phyloP scores from a whole-genome alignment of 176 grass and related monocot species.

The Chloris gayana region DNA sequence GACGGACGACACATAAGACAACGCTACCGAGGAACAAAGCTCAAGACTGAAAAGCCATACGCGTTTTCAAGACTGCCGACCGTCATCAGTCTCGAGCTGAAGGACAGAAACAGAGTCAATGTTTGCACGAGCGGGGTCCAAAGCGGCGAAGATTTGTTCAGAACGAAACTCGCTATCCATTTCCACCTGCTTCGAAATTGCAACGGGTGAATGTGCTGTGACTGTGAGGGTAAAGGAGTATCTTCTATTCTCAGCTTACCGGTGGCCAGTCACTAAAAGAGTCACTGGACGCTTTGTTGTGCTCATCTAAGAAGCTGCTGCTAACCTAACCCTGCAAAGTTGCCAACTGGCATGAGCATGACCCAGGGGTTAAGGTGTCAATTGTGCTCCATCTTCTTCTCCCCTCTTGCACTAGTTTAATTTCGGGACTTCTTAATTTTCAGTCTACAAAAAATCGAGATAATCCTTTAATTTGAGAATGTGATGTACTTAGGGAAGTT shows the following conservation, averaged over 20 bases:
- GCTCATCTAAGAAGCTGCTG: conserved; percentile 7
- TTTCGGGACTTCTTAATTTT: too few species aligned
- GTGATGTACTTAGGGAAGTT: too few species aligned
- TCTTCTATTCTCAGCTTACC: not conserved
- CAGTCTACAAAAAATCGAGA: too few species aligned
- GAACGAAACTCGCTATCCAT: not conserved
- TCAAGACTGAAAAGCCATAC: not conserved
- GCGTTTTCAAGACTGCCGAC: conserved; percentile 37
- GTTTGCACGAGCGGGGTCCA: conserved; percentile 5
- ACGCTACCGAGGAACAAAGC: not conserved
- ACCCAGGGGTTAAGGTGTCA: conserved; percentile 18
- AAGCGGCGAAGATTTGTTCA: conserved; percentile 23
- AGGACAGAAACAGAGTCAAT: not conserved
- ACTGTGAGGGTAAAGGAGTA: not conserved
- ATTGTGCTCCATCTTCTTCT: not conserved
- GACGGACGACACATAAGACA: not conserved
- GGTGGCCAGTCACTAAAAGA: not conserved
- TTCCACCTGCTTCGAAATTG: not conserved
- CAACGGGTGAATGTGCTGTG: not conserved
- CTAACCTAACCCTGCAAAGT: not conserved
- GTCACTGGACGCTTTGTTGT: not conserved
- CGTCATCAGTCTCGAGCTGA: not conserved
- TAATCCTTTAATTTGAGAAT: too few species aligned
- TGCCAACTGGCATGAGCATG: not conserved
- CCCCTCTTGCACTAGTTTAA: conserved; percentile 17